These are phyloP conservation scores for Phytomonas sp. DNA, from an alignment of 208 protist genomes.

Conservation along the genomic window DNA sequence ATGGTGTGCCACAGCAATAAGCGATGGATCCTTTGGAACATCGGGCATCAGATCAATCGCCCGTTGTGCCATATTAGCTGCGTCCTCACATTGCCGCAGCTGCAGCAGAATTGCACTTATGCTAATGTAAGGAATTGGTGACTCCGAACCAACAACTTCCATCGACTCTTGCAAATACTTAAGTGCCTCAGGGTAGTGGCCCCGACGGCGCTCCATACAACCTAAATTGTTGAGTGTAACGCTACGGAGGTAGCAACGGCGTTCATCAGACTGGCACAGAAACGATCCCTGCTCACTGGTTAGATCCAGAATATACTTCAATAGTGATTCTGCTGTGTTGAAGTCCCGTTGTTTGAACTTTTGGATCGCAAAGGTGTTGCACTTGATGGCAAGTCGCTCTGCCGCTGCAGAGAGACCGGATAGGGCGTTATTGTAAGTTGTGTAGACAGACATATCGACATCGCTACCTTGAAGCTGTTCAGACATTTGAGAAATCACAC, in stretches of 20 bases:
- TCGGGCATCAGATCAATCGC: slow-evolving; percentile 58
- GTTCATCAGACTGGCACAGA: slow-evolving; percentile 43
- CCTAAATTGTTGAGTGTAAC: slow-evolving; percentile 88
- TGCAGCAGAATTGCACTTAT: slow-evolving; percentile 84
- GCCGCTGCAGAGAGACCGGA: slow-evolving; percentile 52
- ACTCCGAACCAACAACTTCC: slow-evolving; percentile 62
- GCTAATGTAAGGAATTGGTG: slow-evolving; percentile 84
- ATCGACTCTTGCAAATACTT: slow-evolving; percentile 71
- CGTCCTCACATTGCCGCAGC: slow-evolving; percentile 69
- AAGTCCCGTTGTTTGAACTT: slow-evolving; percentile 79
- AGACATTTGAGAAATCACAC: slow-evolving; percentile 17
- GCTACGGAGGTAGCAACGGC: slow-evolving; percentile 64
- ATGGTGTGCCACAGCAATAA: slow-evolving; percentile 85
- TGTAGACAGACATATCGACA: slow-evolving; percentile 12
- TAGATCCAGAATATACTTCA: slow-evolving; percentile 63
- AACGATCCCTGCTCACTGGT: slow-evolving; percentile 58
- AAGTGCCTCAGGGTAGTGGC: slow-evolving; percentile 66
- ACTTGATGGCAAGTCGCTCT: slow-evolving; percentile 67
- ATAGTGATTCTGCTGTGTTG: slow-evolving; percentile 31
- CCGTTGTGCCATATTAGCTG: slow-evolving; percentile 50
- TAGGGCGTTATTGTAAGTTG: slow-evolving; percentile 17
- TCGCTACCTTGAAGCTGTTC: slow-evolving; percentile 4
- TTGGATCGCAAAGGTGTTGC: slow-evolving; percentile 58
- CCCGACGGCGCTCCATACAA: slow-evolving; percentile 82
- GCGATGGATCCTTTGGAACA: slow-evolving; percentile 62